These are phyloP conservation scores for Nicotiana attenuata DNA, from an alignment of 257 asterid species.

Conservation along the genomic window DNA sequence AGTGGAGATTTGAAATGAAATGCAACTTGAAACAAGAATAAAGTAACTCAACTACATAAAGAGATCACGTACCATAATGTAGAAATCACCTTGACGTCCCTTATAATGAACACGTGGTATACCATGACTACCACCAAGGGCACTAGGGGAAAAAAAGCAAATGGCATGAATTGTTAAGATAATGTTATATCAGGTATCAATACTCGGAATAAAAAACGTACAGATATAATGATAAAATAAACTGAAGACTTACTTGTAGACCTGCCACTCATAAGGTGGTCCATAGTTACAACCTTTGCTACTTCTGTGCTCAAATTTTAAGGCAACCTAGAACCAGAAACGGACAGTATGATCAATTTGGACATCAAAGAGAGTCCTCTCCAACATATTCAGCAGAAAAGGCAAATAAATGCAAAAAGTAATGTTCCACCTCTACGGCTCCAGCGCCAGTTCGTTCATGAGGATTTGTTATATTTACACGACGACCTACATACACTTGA, in stretches of 20 bases:
- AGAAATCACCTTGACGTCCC: slow-evolving; percentile 38
- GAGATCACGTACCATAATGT: slow-evolving; percentile 36
- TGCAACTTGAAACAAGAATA: neutral
- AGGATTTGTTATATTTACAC: slow-evolving; percentile 35
- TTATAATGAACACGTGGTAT: slow-evolving; percentile 45
- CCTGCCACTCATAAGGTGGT: slow-evolving; percentile 58
- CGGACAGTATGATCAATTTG: neutral
- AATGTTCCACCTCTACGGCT: slow-evolving; percentile 47
- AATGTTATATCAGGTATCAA: neutral
- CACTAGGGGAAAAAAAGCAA: slow-evolving; percentile 12
- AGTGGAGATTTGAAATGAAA: neutral
- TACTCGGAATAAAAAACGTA: neutral
- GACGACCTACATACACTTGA: slow-evolving; percentile 75
- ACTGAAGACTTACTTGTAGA: slow-evolving; percentile 34
- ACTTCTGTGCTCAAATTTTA: slow-evolving; percentile 49
- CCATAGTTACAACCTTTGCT: slow-evolving; percentile 48
- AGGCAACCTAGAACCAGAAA: slow-evolving; percentile 27
- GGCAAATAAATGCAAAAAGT: neutral
- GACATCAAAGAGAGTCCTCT: neutral
- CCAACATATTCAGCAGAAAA: neutral
- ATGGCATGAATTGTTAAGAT: neutral
- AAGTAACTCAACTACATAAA: neutral
- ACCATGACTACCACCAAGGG: slow-evolving; percentile 41
- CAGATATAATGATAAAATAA: neutral
- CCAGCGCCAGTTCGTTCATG: slow-evolving; percentile 49